Base-by-base conservation (phyloP, 345 rosid species). In the Camelina hispida region DNA sequence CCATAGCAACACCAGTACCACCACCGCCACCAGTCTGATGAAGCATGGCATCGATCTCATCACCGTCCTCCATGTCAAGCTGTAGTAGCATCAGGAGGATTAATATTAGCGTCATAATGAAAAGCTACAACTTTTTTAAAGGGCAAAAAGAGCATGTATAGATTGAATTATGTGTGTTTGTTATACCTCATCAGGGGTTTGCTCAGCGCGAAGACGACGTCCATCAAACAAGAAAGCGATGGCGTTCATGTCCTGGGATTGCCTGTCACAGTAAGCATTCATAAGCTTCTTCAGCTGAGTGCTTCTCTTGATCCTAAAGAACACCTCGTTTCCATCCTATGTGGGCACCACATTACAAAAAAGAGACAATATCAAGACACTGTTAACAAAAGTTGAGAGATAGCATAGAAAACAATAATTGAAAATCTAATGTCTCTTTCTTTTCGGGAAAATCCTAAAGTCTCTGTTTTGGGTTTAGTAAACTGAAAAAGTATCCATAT, bases 161-260 rank as follows among this genome's bases (percentile, higher is more conserved):
- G 57, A 54, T 34, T 11, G 12, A 77, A 11, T 15, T 1, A 34
- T 34, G 46, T 25, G 28, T 28, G 30, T 28, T 28, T 4, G 0
- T 14, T 32, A 13, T 12, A 92, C 97, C 94, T 93, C 98, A 7
- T 87, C 93, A 2, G 98, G 98, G 65, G 98, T 90, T 46, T 90
- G 93, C 73, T 90, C 91, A 3, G 79, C 91, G 5, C 93, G 85
- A 4, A 93, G 91, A 44, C 95, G 94, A 20, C 93, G 93, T 0
- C 98, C 98, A 76, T 93, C 95, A 68, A 90, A 93, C 82, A 88
- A 80, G 84, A 93, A 93, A 15, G 93, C 95, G 37, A 93, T 88
- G 0, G 96, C 81, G 86, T 77, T 88, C 56, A 90, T 32, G 80
- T 88, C 91, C 74, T 88, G 90, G 1, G 96, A 90, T 44, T 88